Base-by-base conservation (phyloP, 2,329 filamentous ascomycete species). In the Pseudohalonectria lignicola region DNA sequence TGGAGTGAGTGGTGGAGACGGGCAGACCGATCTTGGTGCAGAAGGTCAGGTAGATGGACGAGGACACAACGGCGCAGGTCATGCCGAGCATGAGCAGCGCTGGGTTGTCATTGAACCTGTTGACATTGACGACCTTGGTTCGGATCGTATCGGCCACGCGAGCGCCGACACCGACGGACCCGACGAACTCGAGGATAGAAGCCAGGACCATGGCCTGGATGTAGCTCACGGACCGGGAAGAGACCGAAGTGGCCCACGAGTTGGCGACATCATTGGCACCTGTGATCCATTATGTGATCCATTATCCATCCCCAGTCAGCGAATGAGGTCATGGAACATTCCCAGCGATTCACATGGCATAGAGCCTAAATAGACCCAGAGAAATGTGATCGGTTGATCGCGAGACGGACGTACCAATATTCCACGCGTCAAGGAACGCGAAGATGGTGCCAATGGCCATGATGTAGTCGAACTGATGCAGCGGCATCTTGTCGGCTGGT, bases 161-260 rank as follows among this genome's bases (percentile, higher is more conserved):
- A 23, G 74, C 67, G 18, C 74, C 76, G 34, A 79, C 74, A 40
- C 69, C 69, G 21, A 80, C 61, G 31, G 71, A 66, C 36, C 77
- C 77, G n/a, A 64, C 55, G 46, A 80, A 74, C 55, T 81, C 76
- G 61, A 78, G 76, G 42, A 78, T 51, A 32, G 67, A 65, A 28
- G 69, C 74, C 20, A 74, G 57, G 11, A 68, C 46, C 72, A 76
- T 74, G 45, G 72, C 76, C 53, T 79, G 74, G 38, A 69, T 43
- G 53, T 78, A 72, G 15, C 71, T 69, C 31, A 82, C 56, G 41
- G 80, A 83, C 29, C 79, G 66, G 4, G 80, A 83, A 2, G 77
- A 81, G 41, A 85, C 81, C 45, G 74, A 79, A 25, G 77, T 82
- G n/a, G 79, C 79, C 74, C 77, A 86, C 2, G 79, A 74, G 63